Percentiles rank a stretch among this genome's conserved stretches.
These are phyloP conservation scores for Cucurbita maxima DNA, from an alignment of 306 rosid genomes.

Conservation along the genomic window DNA sequence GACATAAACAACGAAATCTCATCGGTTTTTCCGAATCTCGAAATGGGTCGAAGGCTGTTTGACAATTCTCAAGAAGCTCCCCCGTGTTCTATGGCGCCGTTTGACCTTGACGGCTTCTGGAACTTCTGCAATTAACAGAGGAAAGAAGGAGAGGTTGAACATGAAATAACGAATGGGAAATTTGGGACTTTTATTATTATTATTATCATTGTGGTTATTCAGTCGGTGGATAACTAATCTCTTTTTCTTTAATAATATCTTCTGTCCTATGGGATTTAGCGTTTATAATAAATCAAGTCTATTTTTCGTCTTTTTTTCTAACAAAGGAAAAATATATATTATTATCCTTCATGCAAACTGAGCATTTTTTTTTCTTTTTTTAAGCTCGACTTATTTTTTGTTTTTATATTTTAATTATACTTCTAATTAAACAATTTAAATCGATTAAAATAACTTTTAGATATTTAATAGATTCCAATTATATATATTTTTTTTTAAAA, in stretches of 20 bases:
- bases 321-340: no score
- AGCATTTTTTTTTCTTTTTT: no score
- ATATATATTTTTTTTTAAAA: no score
- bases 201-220: slow-evolving; percentile 1
- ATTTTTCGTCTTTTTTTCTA: no score
- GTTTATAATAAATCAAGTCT: neutral
- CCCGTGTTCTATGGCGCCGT: slow-evolving; percentile 19
- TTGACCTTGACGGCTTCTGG: slow-evolving; percentile 40
- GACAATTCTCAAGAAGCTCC: slow-evolving; percentile 30
- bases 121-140: slow-evolving; percentile 19
- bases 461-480: no score
- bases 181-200: neutral
- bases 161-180: neutral
- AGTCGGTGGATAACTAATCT: slow-evolving; percentile 24
- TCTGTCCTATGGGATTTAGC: neutral
- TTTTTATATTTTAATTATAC: no score
- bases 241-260: slow-evolving; percentile 15
- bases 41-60: slow-evolving; percentile 29
- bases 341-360: no score
- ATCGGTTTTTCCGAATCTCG: slow-evolving; percentile 41
- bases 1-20: slow-evolving; percentile 55
- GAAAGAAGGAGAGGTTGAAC: neutral
- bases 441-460: no score
- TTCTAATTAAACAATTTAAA: no score
- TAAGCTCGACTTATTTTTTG: no score